Evolutionary conservation across 305 asterid genomes (phyloP).

Genomic region (Nicotiana rustica): DNA sequence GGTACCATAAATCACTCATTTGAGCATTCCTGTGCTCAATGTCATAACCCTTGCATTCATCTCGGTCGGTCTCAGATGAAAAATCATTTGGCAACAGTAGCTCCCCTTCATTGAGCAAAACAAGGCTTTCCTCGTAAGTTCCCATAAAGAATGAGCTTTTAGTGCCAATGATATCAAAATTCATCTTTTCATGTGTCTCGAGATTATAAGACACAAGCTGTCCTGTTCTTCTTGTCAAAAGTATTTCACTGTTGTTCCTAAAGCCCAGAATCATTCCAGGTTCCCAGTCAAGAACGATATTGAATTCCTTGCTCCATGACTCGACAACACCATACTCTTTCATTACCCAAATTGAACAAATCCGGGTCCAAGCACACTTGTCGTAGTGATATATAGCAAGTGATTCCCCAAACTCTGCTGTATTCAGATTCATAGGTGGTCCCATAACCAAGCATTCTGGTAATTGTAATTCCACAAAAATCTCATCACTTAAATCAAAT

Average conservation of each 20-base stretch:
- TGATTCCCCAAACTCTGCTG: slow-evolving; percentile 7
- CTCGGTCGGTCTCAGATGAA: slow-evolving; percentile 16
- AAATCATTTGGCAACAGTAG: slow-evolving; percentile 1
- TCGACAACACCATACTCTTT: slow-evolving; percentile 40
- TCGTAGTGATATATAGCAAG: slow-evolving; percentile 39
- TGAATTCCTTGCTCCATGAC: slow-evolving; percentile 32
- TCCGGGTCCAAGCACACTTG: slow-evolving; percentile 8
- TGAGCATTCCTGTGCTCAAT: slow-evolving; percentile 12
- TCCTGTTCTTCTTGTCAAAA: slow-evolving; percentile 32
- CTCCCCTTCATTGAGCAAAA: slow-evolving; percentile 44
- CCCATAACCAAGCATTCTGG: slow-evolving; percentile 36
- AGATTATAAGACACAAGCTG: slow-evolving; percentile 38
- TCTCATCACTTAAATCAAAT: slow-evolving; percentile 45
- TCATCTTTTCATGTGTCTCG: slow-evolving; percentile 2
- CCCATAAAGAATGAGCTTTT: slow-evolving; percentile 39
- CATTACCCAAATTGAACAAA: slow-evolving; percentile 49
- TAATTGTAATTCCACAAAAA: slow-evolving; percentile 43
- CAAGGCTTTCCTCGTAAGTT: slow-evolving; percentile 43
- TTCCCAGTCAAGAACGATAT: background rate
- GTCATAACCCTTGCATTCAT: slow-evolving; percentile 29
- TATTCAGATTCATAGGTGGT: slow-evolving; percentile 33
- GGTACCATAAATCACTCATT: slow-evolving; percentile 39
- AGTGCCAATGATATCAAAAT: slow-evolving; percentile 38
- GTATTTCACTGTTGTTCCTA: slow-evolving; percentile 1
- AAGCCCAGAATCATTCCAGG: slow-evolving; percentile 21